phyloP scores from a whole-genome alignment of 2,329 filamentous ascomycete genomes.

The Ramichloridium luteum region DNA sequence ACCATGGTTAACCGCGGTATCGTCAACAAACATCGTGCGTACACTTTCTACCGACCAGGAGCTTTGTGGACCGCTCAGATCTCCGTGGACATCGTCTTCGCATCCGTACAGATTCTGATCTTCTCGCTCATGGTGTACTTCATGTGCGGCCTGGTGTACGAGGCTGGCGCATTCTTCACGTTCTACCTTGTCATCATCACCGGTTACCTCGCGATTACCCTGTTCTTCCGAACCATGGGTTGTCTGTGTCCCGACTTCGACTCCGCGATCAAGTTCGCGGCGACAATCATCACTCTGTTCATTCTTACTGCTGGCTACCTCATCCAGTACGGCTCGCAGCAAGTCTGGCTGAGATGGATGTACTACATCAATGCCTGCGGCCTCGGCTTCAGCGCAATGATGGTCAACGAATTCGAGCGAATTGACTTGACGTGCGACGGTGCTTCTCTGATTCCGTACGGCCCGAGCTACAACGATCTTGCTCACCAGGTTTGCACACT shows the following conservation, averaged over 20 bases:
- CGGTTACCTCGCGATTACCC: slow-evolving; percentile 48
- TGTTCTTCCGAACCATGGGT: slow-evolving; percentile 65
- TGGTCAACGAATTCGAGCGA: slow-evolving; percentile 74
- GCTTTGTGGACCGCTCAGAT: slow-evolving; percentile 78
- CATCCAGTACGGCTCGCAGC: slow-evolving; percentile 64
- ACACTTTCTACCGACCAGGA: slow-evolving; percentile 70
- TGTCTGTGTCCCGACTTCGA: slow-evolving; percentile 71
- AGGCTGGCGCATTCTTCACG: slow-evolving; percentile 65
- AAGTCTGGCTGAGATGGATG: slow-evolving; percentile 67
- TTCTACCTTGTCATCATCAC: slow-evolving; percentile 46
- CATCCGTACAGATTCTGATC: slow-evolving; percentile 55
- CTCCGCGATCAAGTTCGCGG: slow-evolving; percentile 68
- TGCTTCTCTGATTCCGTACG: slow-evolving; percentile 58
- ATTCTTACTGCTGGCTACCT: slow-evolving; percentile 72
- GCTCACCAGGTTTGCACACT: slow-evolving; percentile 72
- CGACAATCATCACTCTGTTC: slow-evolving; percentile 69
- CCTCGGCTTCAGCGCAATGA: slow-evolving; percentile 62
- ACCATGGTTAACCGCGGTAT: slow-evolving; percentile 68
- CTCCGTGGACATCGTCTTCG: slow-evolving; percentile 58
- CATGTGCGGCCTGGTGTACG: slow-evolving; percentile 57
- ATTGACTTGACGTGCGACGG: slow-evolving; percentile 57
- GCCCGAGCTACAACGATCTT: slow-evolving; percentile 57
- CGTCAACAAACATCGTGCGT: slow-evolving; percentile 73
- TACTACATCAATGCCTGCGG: slow-evolving; percentile 66
- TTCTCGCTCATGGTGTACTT: slow-evolving; percentile 71